These are phyloP conservation scores for Fusarium albidum DNA, from an alignment of 2,329 filamentous ascomycete species.

Conservation along the genomic window DNA sequence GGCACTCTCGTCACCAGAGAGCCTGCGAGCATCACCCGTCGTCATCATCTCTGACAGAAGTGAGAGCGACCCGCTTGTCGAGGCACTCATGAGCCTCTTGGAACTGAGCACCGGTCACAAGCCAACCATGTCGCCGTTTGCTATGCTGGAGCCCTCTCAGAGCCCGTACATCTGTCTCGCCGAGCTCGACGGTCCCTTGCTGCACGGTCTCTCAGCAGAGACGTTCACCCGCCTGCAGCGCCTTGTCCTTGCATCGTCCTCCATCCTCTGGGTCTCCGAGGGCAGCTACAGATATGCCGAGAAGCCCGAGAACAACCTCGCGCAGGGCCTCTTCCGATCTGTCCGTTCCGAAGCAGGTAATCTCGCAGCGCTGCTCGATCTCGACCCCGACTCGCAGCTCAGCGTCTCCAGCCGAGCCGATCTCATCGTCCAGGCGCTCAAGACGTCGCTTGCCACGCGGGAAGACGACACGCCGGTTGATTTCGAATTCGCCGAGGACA, in stretches of 20 bases:
- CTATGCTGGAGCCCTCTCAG: constrained; percentile 12
- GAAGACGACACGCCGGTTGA: constrained; percentile 34
- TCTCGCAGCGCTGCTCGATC: constrained; percentile 54
- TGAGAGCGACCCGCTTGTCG: constrained; percentile 26
- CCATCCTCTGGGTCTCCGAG: constrained; percentile 51
- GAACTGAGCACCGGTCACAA: constrained; percentile 30
- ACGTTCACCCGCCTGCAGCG: constrained; percentile 50
- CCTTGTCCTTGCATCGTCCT: constrained; percentile 45
- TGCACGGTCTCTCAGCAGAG: constrained; percentile 48
- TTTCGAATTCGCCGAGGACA: constrained; percentile 42
- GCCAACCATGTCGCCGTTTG: constrained; percentile 31
- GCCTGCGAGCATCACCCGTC: background rate
- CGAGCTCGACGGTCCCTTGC: constrained; percentile 54
- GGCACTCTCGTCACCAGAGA: too few species aligned
- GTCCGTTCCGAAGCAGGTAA: constrained; percentile 57
- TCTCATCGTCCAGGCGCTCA: constrained; percentile 41
- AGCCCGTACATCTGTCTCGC: constrained; percentile 50
- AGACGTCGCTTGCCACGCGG: too few species aligned
- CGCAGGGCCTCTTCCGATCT: constrained; percentile 54
- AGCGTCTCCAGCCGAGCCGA: constrained; percentile 41
- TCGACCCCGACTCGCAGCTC: constrained; percentile 49
- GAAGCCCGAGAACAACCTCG: constrained; percentile 53
- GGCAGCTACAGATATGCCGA: constrained; percentile 49
- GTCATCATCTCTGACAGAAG: constrained; percentile 38
- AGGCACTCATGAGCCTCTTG: constrained; percentile 32